Evolutionary conservation across 108 stramenopile genomes (phyloP), one percentile per base, ranked within the genome.

Genomic region (Stephanodiscus triporus): DNA sequence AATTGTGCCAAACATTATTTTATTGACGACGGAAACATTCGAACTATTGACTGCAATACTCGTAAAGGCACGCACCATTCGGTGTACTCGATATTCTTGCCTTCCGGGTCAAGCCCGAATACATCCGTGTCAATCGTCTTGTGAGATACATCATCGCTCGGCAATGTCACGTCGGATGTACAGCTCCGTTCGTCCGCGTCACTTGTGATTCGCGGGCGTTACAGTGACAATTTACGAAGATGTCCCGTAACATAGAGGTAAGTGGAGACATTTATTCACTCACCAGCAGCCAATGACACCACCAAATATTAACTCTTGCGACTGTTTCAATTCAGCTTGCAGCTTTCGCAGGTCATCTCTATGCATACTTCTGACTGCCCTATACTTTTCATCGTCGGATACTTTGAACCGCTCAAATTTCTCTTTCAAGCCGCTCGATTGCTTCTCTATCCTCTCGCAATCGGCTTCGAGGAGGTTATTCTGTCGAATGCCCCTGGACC

Each of bases 381-480:
- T 62, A 42, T 70, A 82, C 75, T 76, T 82, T 40, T 82, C 81
- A 36, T 67, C 75, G 32, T 82, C 81, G 36, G 75, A 40, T 20
- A 76, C 24, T 42, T 72, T 71, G 65, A 82, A 75, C 38, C 75
- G 70, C 49, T 75, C 81, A 72, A 82, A 76, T 51, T 82, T 82
- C 55, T 82, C 81, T 29, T 68, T 75, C 34, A 82, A 57, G 32
- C 81, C 81, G 45, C 48, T 72, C 6, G 70, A 59, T 63, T 82
- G 81, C 43, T 66, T 54, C 65, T 82, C 81, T 10, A 82, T 82
- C 34, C 81, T 69, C 63, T 82, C 81, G 49, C 81, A 82, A 40
- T 71, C 74, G 38, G 40, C 74, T 34, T 82, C 81, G n/a, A 82
- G 69, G 10, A 61, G 47, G 43, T 62, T 42, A 55, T 82, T 82